Conservation (phyloP, 1,284 basidiomycete genomes). For the Naganishia sp. region DNA sequence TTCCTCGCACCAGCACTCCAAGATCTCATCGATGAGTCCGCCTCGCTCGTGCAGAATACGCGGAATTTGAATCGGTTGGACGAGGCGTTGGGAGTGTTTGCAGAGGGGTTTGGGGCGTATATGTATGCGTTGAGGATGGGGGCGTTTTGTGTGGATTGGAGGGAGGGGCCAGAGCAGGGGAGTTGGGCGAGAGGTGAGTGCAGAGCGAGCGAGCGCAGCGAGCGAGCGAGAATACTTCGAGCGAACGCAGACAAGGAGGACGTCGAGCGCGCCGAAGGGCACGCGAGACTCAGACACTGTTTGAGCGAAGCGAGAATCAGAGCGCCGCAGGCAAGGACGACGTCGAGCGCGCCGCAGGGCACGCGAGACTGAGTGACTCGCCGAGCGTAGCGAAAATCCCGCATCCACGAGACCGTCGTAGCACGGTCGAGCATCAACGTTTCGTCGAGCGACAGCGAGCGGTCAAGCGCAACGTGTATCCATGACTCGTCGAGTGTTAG, state of each 20-base stretch:
- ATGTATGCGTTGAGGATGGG: conserved; percentile 93
- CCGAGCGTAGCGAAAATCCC: background rate
- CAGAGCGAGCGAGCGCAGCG: background rate
- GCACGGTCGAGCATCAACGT: background rate
- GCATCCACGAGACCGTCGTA: background rate
- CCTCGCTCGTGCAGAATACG: conserved; percentile 73
- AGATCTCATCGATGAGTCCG: conserved; percentile 84
- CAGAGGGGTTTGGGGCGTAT: conserved; percentile 90
- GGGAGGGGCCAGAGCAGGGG: conserved; percentile 60
- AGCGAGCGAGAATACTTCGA: background rate
- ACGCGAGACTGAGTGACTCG: background rate
- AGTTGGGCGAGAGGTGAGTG: conserved; percentile 37
- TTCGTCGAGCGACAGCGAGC: too few relatives aligned
- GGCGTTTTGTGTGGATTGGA: conserved; percentile 87
- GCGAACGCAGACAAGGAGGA: too few relatives aligned
- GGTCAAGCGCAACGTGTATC: too few relatives aligned
- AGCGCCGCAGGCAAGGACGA: background rate
- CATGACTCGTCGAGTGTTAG: too few relatives aligned
- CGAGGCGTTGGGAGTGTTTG: conserved; percentile 77
- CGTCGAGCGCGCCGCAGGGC: background rate
- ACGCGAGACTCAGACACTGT: too few relatives aligned
- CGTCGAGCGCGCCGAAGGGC: too few relatives aligned
- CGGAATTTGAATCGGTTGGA: conserved; percentile 71
- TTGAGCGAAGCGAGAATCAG: background rate
- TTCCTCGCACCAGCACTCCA: conserved; percentile 81